A percentile compares a stretch with the other conserved stretches of the same genome.
Conservation (phyloP, 106 monocot genomes). For the Dactylorhiza incarnata region DNA sequence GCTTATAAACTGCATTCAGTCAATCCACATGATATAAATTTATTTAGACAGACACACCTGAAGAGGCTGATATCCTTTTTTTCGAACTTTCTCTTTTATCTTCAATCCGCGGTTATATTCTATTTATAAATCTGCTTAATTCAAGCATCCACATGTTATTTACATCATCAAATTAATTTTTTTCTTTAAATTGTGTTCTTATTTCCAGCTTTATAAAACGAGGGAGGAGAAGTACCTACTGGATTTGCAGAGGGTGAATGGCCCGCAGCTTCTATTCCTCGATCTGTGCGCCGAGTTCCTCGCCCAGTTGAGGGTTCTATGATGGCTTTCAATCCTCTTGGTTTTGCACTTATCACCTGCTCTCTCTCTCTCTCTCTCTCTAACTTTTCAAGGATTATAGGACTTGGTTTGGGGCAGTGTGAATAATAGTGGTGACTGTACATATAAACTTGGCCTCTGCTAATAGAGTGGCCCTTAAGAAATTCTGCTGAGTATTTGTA, state of each 20-base stretch:
- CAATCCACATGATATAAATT: not conserved
- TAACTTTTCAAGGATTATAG: not conserved
- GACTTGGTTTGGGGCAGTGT: not conserved
- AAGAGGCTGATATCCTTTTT: not conserved
- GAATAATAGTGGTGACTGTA: not conserved
- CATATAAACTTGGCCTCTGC: not conserved
- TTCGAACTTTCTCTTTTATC: not conserved
- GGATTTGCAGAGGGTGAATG: constrained; percentile 20
- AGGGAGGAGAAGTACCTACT: constrained; percentile 22
- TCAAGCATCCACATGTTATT: not conserved
- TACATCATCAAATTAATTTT: not conserved
- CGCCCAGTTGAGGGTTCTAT: constrained; percentile 21
- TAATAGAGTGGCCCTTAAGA: not conserved
- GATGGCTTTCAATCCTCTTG: not conserved
- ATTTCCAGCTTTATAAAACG: constrained; percentile 19
- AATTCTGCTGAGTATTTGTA: not conserved
- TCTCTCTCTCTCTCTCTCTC: not conserved
- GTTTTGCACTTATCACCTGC: not conserved
- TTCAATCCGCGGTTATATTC: not conserved
- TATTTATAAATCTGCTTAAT: not conserved
- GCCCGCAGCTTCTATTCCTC: constrained; percentile 18
- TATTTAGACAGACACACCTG: not conserved
- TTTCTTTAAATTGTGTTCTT: not conserved
- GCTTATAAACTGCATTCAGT: not conserved
- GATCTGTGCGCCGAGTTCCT: constrained; percentile 21